phyloP scores from a whole-genome alignment of 164 flowering plant genomes.

The Warburgia ugandensis region DNA sequence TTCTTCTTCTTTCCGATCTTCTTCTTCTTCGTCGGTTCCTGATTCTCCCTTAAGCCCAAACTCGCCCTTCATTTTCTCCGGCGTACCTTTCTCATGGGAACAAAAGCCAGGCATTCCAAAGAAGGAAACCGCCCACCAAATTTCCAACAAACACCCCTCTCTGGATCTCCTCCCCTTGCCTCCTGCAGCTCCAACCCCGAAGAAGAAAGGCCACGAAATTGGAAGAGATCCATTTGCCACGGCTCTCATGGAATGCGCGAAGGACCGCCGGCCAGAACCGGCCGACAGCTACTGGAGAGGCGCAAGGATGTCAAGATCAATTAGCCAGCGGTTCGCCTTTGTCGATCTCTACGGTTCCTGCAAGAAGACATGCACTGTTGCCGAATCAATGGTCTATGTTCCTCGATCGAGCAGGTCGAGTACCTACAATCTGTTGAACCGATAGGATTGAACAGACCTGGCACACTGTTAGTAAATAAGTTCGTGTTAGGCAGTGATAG shows the following conservation, averaged over 20 bases:
- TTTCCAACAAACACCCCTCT: neutral
- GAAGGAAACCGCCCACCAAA: neutral
- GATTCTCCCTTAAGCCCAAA: conserved; percentile 2
- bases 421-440: conserved; percentile 3
- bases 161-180: neutral
- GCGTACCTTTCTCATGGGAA: conserved; percentile 6
- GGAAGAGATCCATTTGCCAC: conserved; percentile 1
- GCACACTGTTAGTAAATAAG: neutral
- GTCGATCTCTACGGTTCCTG: conserved; percentile 4
- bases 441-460: neutral
- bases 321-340: conserved; percentile 1
- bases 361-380: neutral
- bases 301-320: neutral
- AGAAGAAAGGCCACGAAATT: neutral
- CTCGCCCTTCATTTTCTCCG: neutral
- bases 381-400: conserved; percentile 1
- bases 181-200: conserved; percentile 1
- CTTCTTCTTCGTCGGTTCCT: neutral
- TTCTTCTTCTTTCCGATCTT: conserved; percentile 2
- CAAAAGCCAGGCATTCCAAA: conserved; percentile 6
- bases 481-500: neutral
- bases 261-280: too few species aligned
- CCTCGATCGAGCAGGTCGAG: conserved; percentile 4
- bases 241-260: conserved; percentile 4
- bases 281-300: neutral